These are phyloP conservation scores for Recurvomyces mirabilis DNA, from an alignment of 495 filamentous ascomycete species.

Conservation along the genomic window DNA sequence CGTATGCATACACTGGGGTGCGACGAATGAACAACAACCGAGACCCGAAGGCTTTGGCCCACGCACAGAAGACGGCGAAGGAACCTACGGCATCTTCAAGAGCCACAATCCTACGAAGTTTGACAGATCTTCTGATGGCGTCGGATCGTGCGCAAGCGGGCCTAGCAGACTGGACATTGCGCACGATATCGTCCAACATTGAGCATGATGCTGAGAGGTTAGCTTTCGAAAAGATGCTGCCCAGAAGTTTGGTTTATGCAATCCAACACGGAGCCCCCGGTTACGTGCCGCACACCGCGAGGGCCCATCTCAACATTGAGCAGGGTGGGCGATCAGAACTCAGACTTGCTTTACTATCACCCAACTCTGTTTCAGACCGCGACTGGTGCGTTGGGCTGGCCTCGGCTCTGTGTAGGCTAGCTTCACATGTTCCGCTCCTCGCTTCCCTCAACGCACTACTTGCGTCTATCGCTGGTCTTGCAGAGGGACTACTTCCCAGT, in stretches of 20 bases:
- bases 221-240: conserved; percentile 21
- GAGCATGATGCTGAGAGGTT: conserved; percentile 13
- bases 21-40: too few relatives aligned
- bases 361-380: not conserved
- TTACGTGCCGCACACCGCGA: conserved; percentile 5
- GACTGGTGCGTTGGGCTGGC: conserved; percentile 7
- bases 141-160: conserved; percentile 37
- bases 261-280: conserved; percentile 8
- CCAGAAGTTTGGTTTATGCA: conserved; percentile 1
- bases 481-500: conserved; percentile 61
- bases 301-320: too few relatives aligned
- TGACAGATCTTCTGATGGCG: conserved; percentile 4
- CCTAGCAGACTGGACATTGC: conserved; percentile 65
- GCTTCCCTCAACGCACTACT: conserved; percentile 53
- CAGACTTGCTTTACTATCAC: not conserved
- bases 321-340: not conserved
- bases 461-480: conserved; percentile 50
- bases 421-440: conserved; percentile 52
- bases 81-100: conserved; percentile 37
- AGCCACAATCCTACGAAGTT: conserved; percentile 1
- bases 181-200: conserved; percentile 53
- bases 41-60: too few relatives aligned
- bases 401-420: conserved; percentile 31
- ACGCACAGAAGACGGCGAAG: not conserved
- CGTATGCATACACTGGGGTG: conserved; percentile 49